A percentile compares a stretch with the other conserved stretches of the same genome.
Conservation (phyloP, 352 stramenopile species). For the Phytophthora ramorum region DNA sequence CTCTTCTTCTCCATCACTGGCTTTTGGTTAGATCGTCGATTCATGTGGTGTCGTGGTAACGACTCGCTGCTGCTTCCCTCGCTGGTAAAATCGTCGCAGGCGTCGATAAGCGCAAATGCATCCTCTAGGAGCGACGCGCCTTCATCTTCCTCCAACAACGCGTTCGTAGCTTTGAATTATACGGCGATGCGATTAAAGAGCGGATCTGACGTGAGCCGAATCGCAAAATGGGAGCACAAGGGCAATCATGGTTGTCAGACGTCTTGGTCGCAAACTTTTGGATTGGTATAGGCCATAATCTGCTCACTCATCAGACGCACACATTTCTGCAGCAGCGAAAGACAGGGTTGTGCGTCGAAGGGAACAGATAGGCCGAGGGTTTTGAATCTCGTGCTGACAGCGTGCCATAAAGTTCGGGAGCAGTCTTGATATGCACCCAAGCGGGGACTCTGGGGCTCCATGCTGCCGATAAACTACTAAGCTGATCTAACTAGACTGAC, state of each 20-base stretch:
- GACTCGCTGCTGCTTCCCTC: conserved; percentile 4
- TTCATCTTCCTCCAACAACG: conserved; percentile 1
- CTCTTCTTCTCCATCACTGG: conserved; percentile 17
- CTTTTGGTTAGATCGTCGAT: neutral
- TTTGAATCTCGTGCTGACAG: too few relatives aligned
- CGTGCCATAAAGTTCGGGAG: too few relatives aligned
- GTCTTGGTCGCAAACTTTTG: neutral
- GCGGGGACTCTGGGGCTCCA: too few relatives aligned
- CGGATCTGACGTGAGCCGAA: neutral
- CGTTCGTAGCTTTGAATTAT: neutral
- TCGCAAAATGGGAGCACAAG: too few relatives aligned
- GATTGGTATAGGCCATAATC: neutral
- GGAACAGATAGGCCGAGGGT: too few relatives aligned
- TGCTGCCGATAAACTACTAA: too few relatives aligned
- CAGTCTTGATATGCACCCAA: too few relatives aligned
- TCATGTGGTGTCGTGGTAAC: neutral
- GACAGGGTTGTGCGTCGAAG: too few relatives aligned
- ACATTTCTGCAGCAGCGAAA: neutral
- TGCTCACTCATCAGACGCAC: neutral
- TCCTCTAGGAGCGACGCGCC: conserved; percentile 6
- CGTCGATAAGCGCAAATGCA: conserved; percentile 15
- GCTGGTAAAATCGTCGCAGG: conserved; percentile 1
- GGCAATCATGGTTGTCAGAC: too few relatives aligned
- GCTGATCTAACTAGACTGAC: too few relatives aligned
- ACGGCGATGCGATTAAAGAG: neutral